Evolutionary conservation across 176 grass and related monocot genomes (phyloP), one percentile per base, ranked within the genome.

Genomic region (Eremochloa ophiuroides): DNA sequence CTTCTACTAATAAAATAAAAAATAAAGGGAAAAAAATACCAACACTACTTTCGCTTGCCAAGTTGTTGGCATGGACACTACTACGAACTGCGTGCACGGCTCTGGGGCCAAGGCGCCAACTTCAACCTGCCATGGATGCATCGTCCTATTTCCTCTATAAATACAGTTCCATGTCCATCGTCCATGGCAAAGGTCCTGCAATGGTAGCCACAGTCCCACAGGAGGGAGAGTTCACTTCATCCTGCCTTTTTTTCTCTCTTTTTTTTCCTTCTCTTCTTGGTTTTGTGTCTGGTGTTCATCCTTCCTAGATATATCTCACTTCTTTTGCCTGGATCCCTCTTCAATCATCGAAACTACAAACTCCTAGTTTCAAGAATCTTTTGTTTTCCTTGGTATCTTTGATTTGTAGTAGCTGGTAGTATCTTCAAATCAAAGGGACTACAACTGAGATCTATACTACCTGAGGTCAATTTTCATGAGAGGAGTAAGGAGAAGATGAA

Each of bases 141-240:
- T 28, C n/a, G 2, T 28, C 12, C 22, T 40, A 41, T 53, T 65
- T 44, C n/a, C 74, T 81, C 75, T 86, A 88, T 88, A 91, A 84
- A 81, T 84, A 74, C 5, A 53, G 33, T 65, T 67, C 33, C 31
- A 62, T 79, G 43, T 11, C 43, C 77, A 26, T 51, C 5, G 7
- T 63, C 43, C 20, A 75, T 55, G 39, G 16, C 50, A 37, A 35
- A 64, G 25, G 39, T 77, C 20, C 13, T 74, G 16, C 17, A 48
- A 3, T 10, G 64, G 37, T 76, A 8, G 40, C 38, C 38, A 76
- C 76, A 55, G n/a, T n/a, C n/a, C n/a, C n/a, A 2, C 2, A 7
- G 69, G 62, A 8, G 7, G 16, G 44, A 46, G 14, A 67, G 66
- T 17, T 74, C 23, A 47, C 3, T 39, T 8, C 4, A 15, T 11